Evolutionary conservation across 441 rosid species (phyloP).

Genomic region (Manihot esculenta): DNA sequence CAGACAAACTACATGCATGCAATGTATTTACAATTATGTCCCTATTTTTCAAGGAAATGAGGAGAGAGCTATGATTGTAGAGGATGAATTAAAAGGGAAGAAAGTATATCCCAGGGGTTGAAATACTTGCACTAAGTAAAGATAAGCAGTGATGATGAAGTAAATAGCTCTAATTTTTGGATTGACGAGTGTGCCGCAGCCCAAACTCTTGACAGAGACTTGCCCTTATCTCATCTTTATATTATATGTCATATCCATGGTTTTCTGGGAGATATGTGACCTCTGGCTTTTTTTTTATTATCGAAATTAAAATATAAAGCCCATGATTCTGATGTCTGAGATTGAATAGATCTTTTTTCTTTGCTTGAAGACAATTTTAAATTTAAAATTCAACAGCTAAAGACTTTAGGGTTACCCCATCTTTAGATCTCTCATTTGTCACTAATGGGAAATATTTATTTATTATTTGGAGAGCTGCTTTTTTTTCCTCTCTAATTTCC

Average conservation of each 20-base stretch:
- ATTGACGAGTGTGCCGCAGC: background rate
- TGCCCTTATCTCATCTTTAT: background rate
- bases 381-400: conserved; percentile 9
- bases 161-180: background rate
- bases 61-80: background rate
- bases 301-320: too few relatives aligned
- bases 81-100: background rate
- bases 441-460: background rate
- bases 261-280: background rate
- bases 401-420: background rate
- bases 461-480: too few relatives aligned
- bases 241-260: background rate
- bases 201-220: background rate
- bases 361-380: background rate
- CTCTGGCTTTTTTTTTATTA: background rate
- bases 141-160: background rate
- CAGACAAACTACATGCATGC: conserved; percentile 9
- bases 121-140: background rate
- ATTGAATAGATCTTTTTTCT: background rate
- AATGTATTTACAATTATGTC: conserved; percentile 1
- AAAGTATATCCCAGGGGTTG: background rate
- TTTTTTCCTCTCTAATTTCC: background rate
- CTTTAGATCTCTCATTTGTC: background rate
- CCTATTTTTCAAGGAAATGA: background rate
- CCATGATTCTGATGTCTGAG: background rate